phyloP scores from a whole-genome alignment of 768 basidiomycete genomes.

The Kockovaella imperatae region DNA sequence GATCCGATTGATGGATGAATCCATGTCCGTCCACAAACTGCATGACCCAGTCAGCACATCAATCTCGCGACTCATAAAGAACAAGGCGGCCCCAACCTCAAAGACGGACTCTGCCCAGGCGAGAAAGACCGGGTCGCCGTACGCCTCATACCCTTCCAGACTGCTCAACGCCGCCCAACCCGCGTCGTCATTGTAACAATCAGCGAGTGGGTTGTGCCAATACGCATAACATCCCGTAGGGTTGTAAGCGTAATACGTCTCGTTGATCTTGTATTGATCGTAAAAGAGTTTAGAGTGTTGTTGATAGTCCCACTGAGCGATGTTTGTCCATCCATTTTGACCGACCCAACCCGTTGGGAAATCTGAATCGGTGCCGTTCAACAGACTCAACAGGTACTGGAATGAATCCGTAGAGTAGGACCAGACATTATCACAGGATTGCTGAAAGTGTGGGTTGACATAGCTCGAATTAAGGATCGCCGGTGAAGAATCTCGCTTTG shows the following conservation, averaged over 20 bases:
- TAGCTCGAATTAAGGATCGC: no score
- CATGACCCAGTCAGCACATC: not conserved
- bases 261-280: constrained; percentile 1
- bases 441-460: no score
- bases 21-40: constrained; percentile 10
- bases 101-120: constrained; percentile 7
- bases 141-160: constrained; percentile 12
- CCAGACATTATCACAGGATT: no score
- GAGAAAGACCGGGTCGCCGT: constrained; percentile 13
- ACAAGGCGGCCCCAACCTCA: constrained; percentile 5
- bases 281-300: constrained; percentile 1
- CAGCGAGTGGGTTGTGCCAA: constrained; percentile 2
- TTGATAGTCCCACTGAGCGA: constrained; percentile 6
- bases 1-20: not conserved
- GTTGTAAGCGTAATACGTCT: not conserved
- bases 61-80: not conserved
- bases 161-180: constrained; percentile 16
- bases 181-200: constrained; percentile 18
- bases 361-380: no score
- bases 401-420: no score
- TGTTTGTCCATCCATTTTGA: constrained; percentile 16
- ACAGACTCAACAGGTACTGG: no score
- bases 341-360: no score
- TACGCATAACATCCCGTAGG: not conserved
- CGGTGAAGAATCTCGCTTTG: no score